These are phyloP conservation scores for Enteropsectra breve DNA, from an alignment of 371 early-diverging fungal species.

Conservation along the genomic window DNA sequence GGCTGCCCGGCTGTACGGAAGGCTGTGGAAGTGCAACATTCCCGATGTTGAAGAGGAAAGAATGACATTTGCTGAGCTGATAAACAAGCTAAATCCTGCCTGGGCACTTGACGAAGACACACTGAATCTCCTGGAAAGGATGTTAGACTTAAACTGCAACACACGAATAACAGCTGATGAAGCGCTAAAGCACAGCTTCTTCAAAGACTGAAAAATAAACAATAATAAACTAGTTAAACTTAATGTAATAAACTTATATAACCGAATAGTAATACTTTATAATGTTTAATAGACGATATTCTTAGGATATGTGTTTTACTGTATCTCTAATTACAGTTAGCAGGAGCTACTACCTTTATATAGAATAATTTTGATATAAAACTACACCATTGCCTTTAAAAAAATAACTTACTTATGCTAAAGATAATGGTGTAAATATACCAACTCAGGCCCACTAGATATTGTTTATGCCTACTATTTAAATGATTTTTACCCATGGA, in stretches of 20 bases:
- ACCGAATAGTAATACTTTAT: neutral
- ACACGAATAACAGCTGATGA: constrained; percentile 58
- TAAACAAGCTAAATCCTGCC: constrained; percentile 38
- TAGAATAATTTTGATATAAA: neutral
- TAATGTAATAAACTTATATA: constrained; percentile 1
- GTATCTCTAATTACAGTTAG: too few species aligned
- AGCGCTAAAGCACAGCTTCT: constrained; percentile 57
- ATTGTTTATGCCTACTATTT: too few species aligned
- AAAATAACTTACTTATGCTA: neutral
- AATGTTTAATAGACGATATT: too few species aligned
- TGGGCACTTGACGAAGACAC: constrained; percentile 35
- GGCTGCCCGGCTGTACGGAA: constrained; percentile 57
- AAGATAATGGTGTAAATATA: too few species aligned
- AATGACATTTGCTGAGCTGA: constrained; percentile 56
- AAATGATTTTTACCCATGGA: too few species aligned
- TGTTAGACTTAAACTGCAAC: constrained; percentile 53
- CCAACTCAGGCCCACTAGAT: too few species aligned
- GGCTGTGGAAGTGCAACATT: constrained; percentile 60
- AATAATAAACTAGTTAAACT: neutral
- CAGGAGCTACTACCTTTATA: neutral
- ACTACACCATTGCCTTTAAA: neutral
- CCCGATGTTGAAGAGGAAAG: constrained; percentile 51
- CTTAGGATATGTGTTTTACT: too few species aligned
- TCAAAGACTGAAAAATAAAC: constrained; percentile 4
- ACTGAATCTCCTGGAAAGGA: constrained; percentile 56